Evolutionary conservation across 2,329 filamentous ascomycete genomes (phyloP), one percentile per base, ranked within the genome.

Genomic region (Microdochium bolleyi): DNA sequence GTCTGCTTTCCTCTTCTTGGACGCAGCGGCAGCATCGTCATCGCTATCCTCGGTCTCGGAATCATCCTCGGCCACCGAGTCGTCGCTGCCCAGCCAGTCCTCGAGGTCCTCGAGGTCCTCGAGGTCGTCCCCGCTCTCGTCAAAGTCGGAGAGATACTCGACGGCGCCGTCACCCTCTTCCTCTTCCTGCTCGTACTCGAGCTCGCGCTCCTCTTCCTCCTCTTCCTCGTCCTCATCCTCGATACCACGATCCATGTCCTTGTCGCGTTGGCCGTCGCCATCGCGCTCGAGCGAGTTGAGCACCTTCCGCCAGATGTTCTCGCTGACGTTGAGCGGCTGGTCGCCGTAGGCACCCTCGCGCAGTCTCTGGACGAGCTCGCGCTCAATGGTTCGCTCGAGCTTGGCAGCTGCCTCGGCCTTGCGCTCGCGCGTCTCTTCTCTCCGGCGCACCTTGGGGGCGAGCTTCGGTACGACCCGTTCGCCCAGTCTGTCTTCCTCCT

Each of bases 241-340:
- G 57, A 95, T 84, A 10, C 92, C 92, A 61, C 92, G 85, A 67
- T 96, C 92, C 67, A 94, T 70, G 68, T 97, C 92, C 72, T 91
- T 83, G 67, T 96, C 92, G 52, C 89, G 78, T 58, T 82, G 77
- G 48, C 87, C 92, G 63, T 95, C 85, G 54, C 92, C 92, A 61
- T 87, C 87, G 61, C 88, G 82, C 79, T 99, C 94, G 70, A 99
- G 78, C 3, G 90, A 90, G 56, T 85, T 84, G 61, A 99, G 83
- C 8, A 99, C 94, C 80, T 92, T 95, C 80, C 95, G 95, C 94
- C 94, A 99, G 56, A 99, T 90, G 14, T 82, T 80, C 69, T 96
- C 91, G 69, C 95, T 94, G 51, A 96, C 92, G 67, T 99, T 99
- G 59, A 99, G 77, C 44, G 94, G 94, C 67, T 89, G 84, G 62